Conservation (phyloP, 352 stramenopile species). For the Globisporangium paroecandrum region DNA sequence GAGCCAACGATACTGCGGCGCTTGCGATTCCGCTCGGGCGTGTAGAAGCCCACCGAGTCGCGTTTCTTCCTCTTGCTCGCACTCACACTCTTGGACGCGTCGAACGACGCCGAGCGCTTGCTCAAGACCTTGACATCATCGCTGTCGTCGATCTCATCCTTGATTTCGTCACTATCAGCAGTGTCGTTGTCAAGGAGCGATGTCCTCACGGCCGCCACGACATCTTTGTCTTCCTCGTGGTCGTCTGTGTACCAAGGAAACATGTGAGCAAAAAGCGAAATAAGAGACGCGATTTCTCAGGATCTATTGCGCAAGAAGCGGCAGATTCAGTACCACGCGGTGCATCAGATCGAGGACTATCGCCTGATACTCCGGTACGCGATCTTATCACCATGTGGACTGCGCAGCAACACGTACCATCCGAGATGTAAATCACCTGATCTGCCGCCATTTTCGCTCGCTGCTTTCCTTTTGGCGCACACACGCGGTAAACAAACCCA, state of each 20-base stretch:
- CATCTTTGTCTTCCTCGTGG: slow-evolving; percentile 2
- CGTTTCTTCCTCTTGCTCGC: slow-evolving; percentile 9
- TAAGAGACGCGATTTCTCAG: background rate
- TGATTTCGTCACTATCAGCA: slow-evolving; percentile 11
- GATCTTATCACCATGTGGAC: too few relatives aligned
- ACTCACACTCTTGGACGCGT: slow-evolving; percentile 1
- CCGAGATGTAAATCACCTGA: slow-evolving; percentile 48
- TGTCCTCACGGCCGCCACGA: background rate
- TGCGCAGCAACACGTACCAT: slow-evolving; percentile 26
- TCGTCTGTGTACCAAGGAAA: slow-evolving; percentile 5
- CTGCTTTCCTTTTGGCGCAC: background rate
- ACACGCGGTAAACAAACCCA: background rate
- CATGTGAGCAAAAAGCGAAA: background rate
- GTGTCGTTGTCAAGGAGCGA: background rate
- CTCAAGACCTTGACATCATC: background rate
- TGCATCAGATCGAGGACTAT: background rate
- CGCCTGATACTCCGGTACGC: background rate
- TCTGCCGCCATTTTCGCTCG: slow-evolving; percentile 14
- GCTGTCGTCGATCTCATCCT: background rate
- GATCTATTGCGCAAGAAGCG: background rate
- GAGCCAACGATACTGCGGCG: slow-evolving; percentile 24
- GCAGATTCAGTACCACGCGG: background rate
- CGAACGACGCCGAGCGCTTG: slow-evolving; percentile 7
- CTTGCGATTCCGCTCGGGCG: slow-evolving; percentile 28
- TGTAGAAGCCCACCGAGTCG: slow-evolving; percentile 6